Evolutionary conservation across 148 eudicot genomes (phyloP), one percentile per base, ranked within the genome.

Genomic region (Bassia scoparia): DNA sequence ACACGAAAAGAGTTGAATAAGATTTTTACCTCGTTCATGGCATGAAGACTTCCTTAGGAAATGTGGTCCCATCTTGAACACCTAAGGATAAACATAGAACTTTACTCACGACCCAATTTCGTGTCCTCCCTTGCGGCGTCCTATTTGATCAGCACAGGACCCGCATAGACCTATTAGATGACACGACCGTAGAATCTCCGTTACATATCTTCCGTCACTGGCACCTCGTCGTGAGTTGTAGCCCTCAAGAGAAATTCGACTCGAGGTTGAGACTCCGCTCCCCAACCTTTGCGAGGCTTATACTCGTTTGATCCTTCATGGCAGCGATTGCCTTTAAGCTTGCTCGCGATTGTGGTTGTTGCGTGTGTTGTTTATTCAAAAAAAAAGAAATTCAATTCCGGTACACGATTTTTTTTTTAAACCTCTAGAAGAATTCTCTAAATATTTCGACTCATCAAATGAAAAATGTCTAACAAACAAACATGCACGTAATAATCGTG

Each of bases 281-380:
- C 84, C 84, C 76, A 0, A 91, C 97, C 71, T 87, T 91, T 3
- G 97, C 97, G 0, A 94, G 84, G 84, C 96, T 83, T 33, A 94
- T 94, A 90, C 98, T 94, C 21, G 97, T 89, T 67, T 91, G 97
- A 53, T 94, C 97, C 71, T 93, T 93, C 46, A 90, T 90, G 1
- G 91, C 95, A 17, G 83, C 87, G 17, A 94, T 88, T 3, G 98
- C 97, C 78, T 84, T 84, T 83, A 2, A 94, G 77, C 79, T 84
- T 89, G 88, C 90, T 89, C 16, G 93, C 80, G 97, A 94, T 89
- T 69, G 59, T 53, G 52, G 26, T 54, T 60, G 52, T 54, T 6
- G 12, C 29, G 8, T 23, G 50, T 35, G 26, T 63, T 4, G 1
- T 26, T 6, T 20, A 11, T 38, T 71, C 1, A 23, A 37, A 23